Base-by-base conservation (phyloP, 2,329 filamentous ascomycete genomes). In the Juglanconis oblonga region DNA sequence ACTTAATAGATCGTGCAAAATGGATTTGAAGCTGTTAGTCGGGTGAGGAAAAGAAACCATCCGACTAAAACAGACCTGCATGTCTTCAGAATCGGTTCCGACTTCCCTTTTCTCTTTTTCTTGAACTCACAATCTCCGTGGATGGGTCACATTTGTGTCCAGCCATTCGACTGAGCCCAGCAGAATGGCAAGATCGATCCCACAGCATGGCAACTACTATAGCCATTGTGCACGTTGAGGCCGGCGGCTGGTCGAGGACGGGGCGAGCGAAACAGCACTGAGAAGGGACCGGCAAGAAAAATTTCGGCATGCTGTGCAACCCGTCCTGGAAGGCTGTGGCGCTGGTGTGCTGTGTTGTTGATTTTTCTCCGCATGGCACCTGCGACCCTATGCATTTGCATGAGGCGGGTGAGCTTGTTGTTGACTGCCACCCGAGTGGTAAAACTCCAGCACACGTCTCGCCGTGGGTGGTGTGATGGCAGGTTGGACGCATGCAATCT, bases 371-470 rank as follows among this genome's bases (percentile, higher is more conserved):
- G 55, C 59, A 50, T 54, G 52, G 51, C 56, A 52, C 17, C 36
- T 36, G 55, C 10, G 32, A 55, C 52, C 47, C 47, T n/a, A 59
- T 33, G 55, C 55, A 45, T 52, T 52, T 59, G 51, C 59, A 58
- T 58, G 45, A 49, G 47, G 45, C 51, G 45, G 52, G 36, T 6
- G 45, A 14, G n/a, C 38, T 52, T 47, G 52, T 7, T 42, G 38
- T 5, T 42, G 38, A 42, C 38, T 42, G 38, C 44, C 17, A 17
- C 44, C 51, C 36, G 47, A 33, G 7, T 35, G 48, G 51, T 40
- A 40, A 35, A 52, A 35, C 47, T 58, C 31, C 31, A 38, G 51
- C 35, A 33, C 40, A 42, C 40, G 44, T 35, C 33, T 32, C 42
- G 17, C 14, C 17, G 52, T 59, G 51, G 52, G 36, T 35, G 31